Base-by-base conservation (phyloP, 805 yeast species). In the Wickerhamiella lipophila region DNA sequence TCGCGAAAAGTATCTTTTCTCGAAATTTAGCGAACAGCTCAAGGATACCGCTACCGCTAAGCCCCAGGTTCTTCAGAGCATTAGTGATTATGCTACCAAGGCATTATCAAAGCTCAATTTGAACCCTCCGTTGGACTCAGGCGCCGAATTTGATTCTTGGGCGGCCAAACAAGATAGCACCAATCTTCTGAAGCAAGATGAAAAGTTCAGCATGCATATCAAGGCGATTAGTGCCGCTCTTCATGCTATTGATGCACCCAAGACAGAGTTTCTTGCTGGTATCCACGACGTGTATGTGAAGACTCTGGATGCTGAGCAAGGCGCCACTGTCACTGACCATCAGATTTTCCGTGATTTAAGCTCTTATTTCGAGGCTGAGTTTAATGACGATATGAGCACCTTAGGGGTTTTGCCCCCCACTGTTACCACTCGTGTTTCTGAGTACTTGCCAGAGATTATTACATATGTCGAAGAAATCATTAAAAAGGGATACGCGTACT, bases 351-450 rank as follows among this genome's bases (percentile, higher is more conserved):
- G 79, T 56, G 75, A 78, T 47, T 74, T 89, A 53, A 88, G 96
- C 27, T 77, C 94, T 3, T 83, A 68, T 63, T 92, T 96, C 96
- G 98, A 92, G 67, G 68, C 71, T 50, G 78, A 81, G 60, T 92
- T 72, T 62, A 83, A 89, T 64, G 70, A 75, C 49, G 98, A 92
- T 60, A 92, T 92, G 98, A 70, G 70, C 4, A 72, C 72, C 27
- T 73, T 92, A 63, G 88, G 88, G 58, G 97, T 92, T 6, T 68
- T 83, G 46, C 82, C 92, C 9, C 82, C 97, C 2, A 73, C 83
- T 2, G 74, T 87, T 25, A 84, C 94, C 23, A 92, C 98, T 2
- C 78, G 98, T 55, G 98, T 92, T 13, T 83, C 95, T 3, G 98
- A 92, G 64, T 89, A 86, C 60, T 79, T 89, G 40, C 96, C 97